A percentile compares a stretch with the other conserved stretches of the same genome.
Evolutionary conservation across 108 stramenopile species (phyloP).

Genomic region (Mediolabrus comicus): DNA sequence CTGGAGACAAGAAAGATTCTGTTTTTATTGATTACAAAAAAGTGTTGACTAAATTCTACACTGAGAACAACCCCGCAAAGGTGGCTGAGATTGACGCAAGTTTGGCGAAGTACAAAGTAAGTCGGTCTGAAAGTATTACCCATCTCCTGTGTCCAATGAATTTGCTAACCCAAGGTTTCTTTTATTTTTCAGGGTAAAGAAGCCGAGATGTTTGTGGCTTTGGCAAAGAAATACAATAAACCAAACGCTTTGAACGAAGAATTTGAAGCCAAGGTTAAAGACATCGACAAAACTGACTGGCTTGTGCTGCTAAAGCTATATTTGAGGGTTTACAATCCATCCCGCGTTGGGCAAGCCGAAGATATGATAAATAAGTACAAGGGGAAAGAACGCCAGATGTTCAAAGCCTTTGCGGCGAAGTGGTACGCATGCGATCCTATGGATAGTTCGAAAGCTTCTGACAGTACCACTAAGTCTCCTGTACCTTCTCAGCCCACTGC

Average conservation of each 20-base stretch:
- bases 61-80: conserved; percentile 68
- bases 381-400: conserved; percentile 68
- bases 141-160: neutral
- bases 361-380: conserved; percentile 70
- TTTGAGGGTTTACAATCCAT: conserved; percentile 37
- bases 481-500: conserved; percentile 5
- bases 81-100: conserved; percentile 53
- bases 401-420: neutral
- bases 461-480: neutral
- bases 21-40: conserved; percentile 48
- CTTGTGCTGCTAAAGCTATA: conserved; percentile 24
- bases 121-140: conserved; percentile 9
- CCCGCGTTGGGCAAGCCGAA: conserved; percentile 23
- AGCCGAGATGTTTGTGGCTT: conserved; percentile 62
- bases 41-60: conserved; percentile 65
- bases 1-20: neutral
- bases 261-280: conserved; percentile 12
- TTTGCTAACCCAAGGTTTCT: neutral
- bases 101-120: conserved; percentile 74
- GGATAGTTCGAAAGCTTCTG: neutral
- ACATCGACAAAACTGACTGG: conserved; percentile 23
- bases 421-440: neutral
- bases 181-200: conserved; percentile 47
- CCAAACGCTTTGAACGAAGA: conserved; percentile 58
- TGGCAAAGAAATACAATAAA: conserved; percentile 62